Percentiles rank a stretch among this genome's conserved stretches.
Evolutionary conservation across 2,329 filamentous ascomycete genomes (phyloP).

Genomic region (Phaeosphaeriaceae sp.): DNA sequence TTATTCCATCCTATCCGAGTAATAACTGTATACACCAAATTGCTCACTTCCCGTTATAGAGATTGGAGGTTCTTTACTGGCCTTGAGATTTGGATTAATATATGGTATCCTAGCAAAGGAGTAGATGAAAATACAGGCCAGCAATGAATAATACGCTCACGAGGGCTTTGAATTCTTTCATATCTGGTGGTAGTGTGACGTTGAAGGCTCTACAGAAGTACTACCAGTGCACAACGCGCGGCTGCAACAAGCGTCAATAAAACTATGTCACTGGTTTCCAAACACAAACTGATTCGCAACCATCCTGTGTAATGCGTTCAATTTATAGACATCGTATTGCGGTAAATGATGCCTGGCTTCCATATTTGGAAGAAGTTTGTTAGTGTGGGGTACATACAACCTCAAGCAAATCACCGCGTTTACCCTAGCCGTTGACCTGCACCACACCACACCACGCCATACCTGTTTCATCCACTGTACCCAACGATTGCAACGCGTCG

Average conservation of each 20-base stretch:
- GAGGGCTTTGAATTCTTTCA: conserved; percentile 59
- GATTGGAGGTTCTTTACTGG: too few relatives aligned
- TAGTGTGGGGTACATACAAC: background rate
- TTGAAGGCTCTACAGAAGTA: conserved; percentile 56
- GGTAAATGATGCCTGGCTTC: conserved; percentile 6
- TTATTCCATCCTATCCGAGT: too few relatives aligned
- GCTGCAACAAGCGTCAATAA: too few relatives aligned
- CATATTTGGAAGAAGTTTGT: background rate
- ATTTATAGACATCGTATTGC: conserved; percentile 68
- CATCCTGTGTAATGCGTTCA: conserved; percentile 59
- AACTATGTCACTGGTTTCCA: too few relatives aligned
- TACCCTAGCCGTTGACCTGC: conserved; percentile 3
- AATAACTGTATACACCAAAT: too few relatives aligned
- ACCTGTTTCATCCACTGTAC: conserved; percentile 17
- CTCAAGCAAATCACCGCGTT: conserved; percentile 11
- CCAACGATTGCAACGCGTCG: conserved; percentile 22
- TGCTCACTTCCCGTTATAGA: too few relatives aligned
- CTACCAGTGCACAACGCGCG: conserved; percentile 66
- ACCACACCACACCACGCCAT: conserved; percentile 8
- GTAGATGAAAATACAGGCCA: too few relatives aligned
- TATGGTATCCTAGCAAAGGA: too few relatives aligned
- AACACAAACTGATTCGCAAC: too few relatives aligned
- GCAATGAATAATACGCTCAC: too few relatives aligned
- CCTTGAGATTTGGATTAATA: too few relatives aligned
- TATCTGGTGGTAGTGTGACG: background rate